Base-by-base conservation (phyloP, 306 rosid species). In the Cajanus cajan region DNA sequence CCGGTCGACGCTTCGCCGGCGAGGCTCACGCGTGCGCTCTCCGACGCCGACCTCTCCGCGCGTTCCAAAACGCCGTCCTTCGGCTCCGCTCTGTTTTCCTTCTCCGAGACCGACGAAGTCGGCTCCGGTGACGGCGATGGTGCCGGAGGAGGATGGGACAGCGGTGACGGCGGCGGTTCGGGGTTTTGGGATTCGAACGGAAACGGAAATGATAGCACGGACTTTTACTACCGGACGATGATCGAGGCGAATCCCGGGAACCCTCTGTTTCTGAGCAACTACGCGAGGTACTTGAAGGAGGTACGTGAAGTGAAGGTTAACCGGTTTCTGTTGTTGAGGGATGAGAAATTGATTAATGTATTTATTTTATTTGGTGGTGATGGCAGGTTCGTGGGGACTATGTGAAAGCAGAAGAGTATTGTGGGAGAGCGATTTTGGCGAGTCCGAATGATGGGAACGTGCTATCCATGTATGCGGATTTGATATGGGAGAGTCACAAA, bases 371-470 rank as follows among this genome's bases (percentile, higher is more conserved):
- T 22, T 68, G 7, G 7, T 28, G 13, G 31, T 24, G 41, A 36
- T 34, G 70, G 16, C 68, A 92, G 97, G 93, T 89, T 67, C 87
- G 86, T 0, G 88, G 80, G 48, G 92, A 94, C 52, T 61, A 64
- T 72, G 88, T 65, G 52, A 94, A 89, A 82, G 97, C 97, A 0
- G 95, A 94, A 68, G 98, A 92, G 83, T 95, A 90, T 31, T 92
- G 96, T 52, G 93, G 90, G 25, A 92, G 98, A 72, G 98, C 98
- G 16, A 85, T 95, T 70, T 78, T 95, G 86, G 91, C 77, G 15
- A 89, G 85, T 72, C 96, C 98, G 24, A 85, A 78, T 41, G 98
- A 95, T 82, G 97, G 87, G 4, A 78, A 40, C 24, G 82, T 78
- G 9, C 54, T 95, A 4, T 90, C 97, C 22, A 84, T 92, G 92